phyloP scores from a whole-genome alignment of 2,329 filamentous ascomycete species.

The Talaromyces sp. region DNA sequence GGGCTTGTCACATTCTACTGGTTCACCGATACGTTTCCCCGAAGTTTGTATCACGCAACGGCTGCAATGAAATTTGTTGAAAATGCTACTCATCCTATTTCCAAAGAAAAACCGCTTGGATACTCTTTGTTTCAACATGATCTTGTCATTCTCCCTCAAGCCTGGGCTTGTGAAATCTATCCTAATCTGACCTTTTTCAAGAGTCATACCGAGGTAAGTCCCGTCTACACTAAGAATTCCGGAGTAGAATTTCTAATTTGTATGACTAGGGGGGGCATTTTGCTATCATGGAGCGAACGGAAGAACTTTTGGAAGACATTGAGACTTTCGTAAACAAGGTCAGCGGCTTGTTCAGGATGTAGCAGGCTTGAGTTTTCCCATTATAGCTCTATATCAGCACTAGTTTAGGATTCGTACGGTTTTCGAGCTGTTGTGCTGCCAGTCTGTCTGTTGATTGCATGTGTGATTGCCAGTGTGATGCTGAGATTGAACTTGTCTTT shows the following conservation, averaged over 20 bases:
- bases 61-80: background rate
- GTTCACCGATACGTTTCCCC: conserved; percentile 9
- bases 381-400: too few relatives aligned
- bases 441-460: too few relatives aligned
- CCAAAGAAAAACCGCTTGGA: conserved; percentile 10
- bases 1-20: conserved; percentile 8
- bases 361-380: background rate
- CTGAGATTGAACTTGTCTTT: too few relatives aligned
- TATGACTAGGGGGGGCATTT: conserved; percentile 11
- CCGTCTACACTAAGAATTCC: background rate
- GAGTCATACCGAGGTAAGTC: conserved; percentile 4
- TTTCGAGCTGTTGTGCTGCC: too few relatives aligned
- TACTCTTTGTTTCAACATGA: conserved; percentile 12
- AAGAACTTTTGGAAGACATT: conserved; percentile 7
- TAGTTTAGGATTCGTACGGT: background rate
- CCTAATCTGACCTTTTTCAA: conserved; percentile 10
- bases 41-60: conserved; percentile 12
- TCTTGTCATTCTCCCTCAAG: conserved; percentile 3
- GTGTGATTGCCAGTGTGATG: too few relatives aligned
- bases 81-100: background rate
- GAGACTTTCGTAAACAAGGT: background rate
- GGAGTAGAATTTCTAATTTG: background rate
- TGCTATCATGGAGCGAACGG: conserved; percentile 5
- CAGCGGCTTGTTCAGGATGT: background rate
- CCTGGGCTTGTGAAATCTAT: conserved; percentile 10